Evolutionary conservation across 257 asterid species (phyloP), one percentile per base, ranked within the genome.

Genomic region (Rehmannia glutinosa): DNA sequence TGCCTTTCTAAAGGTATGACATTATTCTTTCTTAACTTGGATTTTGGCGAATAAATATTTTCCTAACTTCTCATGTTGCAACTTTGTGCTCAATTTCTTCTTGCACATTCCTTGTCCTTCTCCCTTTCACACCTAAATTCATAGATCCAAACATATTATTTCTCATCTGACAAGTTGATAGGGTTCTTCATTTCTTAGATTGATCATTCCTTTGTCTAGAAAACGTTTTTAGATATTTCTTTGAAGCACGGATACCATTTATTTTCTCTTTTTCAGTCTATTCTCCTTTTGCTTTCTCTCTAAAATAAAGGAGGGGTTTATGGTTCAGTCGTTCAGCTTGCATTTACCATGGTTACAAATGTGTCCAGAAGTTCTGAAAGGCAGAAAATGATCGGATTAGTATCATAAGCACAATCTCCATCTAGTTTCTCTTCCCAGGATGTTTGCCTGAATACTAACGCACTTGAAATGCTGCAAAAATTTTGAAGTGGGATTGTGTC

Each of bases 1-100:
- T 36, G 80, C 99, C 55, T 86, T 90, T 77, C 81, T 91, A n/a
- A 90, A 91, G 99, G 99, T 92, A 86, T 43, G 77, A 2, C 23
- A 64, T 27, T 76, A 33, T 68, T 38, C 32, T 50, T 68, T 47
- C 67, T 65, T 20, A 36, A 19, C 47, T 42, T 68, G 45, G 20
- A 68, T 42, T 19, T 61, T 47, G 10, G 17, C 39, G 46, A 13
- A 11, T 15, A 56, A 25, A 9, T 63, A 15, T 72, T n/a, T 15
- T 39, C 12, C 11, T 17, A n/a, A n/a, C n/a, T n/a, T n/a, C n/a
- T n/a, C n/a, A n/a, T 21, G 15, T 28, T 17, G 32, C n/a, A 17
- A 63, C 46, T 9, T 25, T 16, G 3, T 38, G 21, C 42, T 28
- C 25, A 25, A 25, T 62, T 66, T 66, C 8, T 11, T 35, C 58